Evolutionary conservation across 108 stramenopile species (phyloP).

Genomic region (Skeletonema tropicum): DNA sequence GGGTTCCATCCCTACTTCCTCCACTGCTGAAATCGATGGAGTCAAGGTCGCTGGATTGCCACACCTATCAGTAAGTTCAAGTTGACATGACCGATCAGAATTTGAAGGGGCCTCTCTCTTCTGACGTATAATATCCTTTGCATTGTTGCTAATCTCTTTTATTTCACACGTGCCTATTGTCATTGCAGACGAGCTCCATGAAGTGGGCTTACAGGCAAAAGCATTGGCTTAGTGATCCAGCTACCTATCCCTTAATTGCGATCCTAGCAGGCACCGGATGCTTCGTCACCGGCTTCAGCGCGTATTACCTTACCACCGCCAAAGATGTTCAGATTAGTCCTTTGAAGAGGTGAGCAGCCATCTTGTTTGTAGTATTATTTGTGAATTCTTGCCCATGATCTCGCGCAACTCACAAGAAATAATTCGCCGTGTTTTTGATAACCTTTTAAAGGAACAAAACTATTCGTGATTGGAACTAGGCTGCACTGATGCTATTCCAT

Average conservation of each 20-base stretch:
- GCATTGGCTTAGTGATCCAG: slow-evolving; percentile 41
- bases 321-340: slow-evolving; percentile 42
- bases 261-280: slow-evolving; percentile 20
- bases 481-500: background rate
- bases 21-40: slow-evolving; percentile 24
- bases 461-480: slow-evolving; percentile 33
- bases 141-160: background rate
- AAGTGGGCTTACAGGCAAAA: slow-evolving; percentile 46
- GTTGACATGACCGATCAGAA: background rate
- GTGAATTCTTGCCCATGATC: background rate
- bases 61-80: slow-evolving; percentile 31
- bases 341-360: slow-evolving; percentile 30
- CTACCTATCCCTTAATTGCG: slow-evolving; percentile 34
- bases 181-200: slow-evolving; percentile 38
- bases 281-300: slow-evolving; percentile 22
- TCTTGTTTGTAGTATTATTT: background rate
- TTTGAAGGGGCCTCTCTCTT: background rate
- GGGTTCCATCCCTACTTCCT: slow-evolving; percentile 27
- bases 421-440: slow-evolving; percentile 1
- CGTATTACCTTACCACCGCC: slow-evolving; percentile 24
- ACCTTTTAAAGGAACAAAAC: slow-evolving; percentile 31
- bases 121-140: background rate
- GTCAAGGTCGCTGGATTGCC: slow-evolving; percentile 33
- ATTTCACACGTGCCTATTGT: background rate
- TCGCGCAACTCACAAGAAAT: background rate